Conservation (phyloP, 2,329 filamentous ascomycete species). For the Metarhizium guizhouense region DNA sequence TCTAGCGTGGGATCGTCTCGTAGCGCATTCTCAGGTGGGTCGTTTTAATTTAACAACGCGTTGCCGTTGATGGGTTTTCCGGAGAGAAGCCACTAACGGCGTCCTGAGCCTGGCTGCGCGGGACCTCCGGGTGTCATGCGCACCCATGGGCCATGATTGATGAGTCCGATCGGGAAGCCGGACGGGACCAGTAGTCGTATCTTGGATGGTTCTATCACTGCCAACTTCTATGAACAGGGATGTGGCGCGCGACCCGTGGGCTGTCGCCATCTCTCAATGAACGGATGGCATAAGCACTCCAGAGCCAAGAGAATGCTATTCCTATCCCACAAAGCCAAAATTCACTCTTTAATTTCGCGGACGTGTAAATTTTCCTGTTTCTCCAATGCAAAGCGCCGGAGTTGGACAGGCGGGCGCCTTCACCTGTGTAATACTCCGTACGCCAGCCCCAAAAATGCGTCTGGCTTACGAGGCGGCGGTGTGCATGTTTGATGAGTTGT, state of each 20-base stretch:
- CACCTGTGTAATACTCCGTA: not conserved
- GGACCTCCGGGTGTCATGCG: no score
- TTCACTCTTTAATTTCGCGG: no score
- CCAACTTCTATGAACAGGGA: no score
- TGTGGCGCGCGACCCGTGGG: no score
- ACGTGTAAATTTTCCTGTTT: no score
- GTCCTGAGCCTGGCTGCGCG: not conserved
- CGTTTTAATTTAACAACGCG: not conserved
- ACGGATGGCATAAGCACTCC: no score
- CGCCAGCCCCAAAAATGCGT: not conserved
- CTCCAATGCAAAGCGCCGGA: not conserved
- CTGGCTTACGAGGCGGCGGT: not conserved
- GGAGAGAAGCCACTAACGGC: not conserved
- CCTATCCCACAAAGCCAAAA: no score
- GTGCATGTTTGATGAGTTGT: not conserved
- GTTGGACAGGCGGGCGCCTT: not conserved
- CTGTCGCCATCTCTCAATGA: no score
- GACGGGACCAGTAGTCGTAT: not conserved
- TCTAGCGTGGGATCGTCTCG: not conserved
- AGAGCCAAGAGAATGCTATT: no score
- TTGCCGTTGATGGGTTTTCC: not conserved
- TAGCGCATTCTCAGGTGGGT: not conserved
- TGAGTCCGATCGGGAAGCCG: conserved; percentile 2
- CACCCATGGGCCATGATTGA: no score
- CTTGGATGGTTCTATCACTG: no score